phyloP scores from a whole-genome alignment of 805 yeast species.

The Saturnispora zaruensis region DNA sequence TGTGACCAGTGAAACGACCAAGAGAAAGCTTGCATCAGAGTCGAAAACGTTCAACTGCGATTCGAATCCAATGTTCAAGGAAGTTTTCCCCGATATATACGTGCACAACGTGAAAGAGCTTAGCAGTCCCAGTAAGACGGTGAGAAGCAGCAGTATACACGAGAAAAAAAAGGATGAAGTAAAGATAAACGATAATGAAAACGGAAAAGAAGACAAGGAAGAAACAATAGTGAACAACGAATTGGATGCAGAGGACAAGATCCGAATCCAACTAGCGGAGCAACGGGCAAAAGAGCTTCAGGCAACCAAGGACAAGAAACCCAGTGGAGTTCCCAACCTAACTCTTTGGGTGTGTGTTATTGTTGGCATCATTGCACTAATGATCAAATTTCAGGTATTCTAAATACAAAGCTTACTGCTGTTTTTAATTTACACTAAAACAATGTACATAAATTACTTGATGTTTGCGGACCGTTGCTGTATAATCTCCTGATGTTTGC shows the following conservation, averaged over 20 bases:
- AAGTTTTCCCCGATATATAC: slow-evolving; percentile 63
- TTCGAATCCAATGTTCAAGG: slow-evolving; percentile 47
- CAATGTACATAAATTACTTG: slow-evolving; percentile 8
- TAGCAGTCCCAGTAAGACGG: slow-evolving; percentile 11
- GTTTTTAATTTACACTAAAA: background rate
- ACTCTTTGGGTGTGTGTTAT: slow-evolving; percentile 2
- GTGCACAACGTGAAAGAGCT: slow-evolving; percentile 33
- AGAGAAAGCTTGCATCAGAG: slow-evolving; percentile 46
- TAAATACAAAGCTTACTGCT: background rate
- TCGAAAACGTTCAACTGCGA: slow-evolving; percentile 53
- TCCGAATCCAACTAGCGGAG: slow-evolving; percentile 30
- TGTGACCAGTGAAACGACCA: slow-evolving; percentile 49
- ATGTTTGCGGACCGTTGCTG: no score
- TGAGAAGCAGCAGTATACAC: background rate
- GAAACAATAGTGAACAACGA: slow-evolving; percentile 29
- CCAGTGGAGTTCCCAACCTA: background rate
- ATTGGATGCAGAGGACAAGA: slow-evolving; percentile 63
- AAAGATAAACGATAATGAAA: slow-evolving; percentile 22
- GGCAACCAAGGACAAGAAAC: background rate
- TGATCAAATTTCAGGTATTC: background rate
- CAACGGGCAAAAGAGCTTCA: background rate
- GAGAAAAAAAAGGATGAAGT: background rate
- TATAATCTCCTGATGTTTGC: no score
- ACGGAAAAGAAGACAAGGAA: slow-evolving; percentile 4
- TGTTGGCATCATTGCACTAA: slow-evolving; percentile 3